phyloP scores from a whole-genome alignment of 352 stramenopile species.

The Pythium insidiosum region DNA sequence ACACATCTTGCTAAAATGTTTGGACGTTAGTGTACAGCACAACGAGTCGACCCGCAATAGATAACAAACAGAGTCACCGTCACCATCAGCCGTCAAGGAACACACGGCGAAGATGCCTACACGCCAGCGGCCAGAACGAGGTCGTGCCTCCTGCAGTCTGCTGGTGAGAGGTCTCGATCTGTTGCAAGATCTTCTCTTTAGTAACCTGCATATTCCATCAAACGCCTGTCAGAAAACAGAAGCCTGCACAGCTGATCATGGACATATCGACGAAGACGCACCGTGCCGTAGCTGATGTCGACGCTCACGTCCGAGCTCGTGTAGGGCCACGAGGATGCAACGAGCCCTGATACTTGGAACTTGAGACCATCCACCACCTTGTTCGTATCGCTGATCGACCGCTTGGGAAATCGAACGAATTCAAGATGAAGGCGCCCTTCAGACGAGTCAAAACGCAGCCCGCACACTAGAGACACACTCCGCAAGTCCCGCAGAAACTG shows the following conservation, averaged over 20 bases:
- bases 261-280: constrained; percentile 22
- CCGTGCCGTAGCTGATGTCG: constrained; percentile 37
- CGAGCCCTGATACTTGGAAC: constrained; percentile 44
- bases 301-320: constrained; percentile 34
- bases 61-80: too few species aligned
- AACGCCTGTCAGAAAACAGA: neutral
- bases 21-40: neutral
- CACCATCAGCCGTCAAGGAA: neutral
- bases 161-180: constrained; percentile 45
- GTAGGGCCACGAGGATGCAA: constrained; percentile 35
- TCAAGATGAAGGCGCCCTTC: constrained; percentile 45
- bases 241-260: too few species aligned
- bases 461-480: constrained; percentile 41
- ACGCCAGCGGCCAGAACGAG: too few species aligned
- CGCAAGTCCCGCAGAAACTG: constrained; percentile 17
- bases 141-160: constrained; percentile 42
- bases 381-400: constrained; percentile 3
- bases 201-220: constrained; percentile 31
- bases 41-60: too few species aligned
- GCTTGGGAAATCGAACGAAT: constrained; percentile 52
- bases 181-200: constrained; percentile 26
- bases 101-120: neutral
- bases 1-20: too few species aligned
- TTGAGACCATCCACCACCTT: constrained; percentile 14
- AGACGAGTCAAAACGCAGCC: constrained; percentile 30